Conservation (phyloP, 2,329 filamentous ascomycete genomes). For the Parasarocladium wereldwijsianum region DNA sequence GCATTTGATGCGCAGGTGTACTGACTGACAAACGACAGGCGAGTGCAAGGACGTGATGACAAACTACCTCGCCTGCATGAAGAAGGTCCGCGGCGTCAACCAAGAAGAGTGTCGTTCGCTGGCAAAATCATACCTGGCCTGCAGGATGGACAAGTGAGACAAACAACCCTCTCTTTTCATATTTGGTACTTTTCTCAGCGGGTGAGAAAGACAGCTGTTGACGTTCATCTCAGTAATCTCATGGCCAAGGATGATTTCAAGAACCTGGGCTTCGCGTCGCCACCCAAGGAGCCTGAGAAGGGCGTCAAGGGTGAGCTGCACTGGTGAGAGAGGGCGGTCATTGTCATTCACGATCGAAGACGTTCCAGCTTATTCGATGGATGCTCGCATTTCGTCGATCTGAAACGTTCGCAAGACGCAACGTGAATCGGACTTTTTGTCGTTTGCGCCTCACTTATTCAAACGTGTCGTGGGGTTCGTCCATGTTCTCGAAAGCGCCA, state of each 20-base stretch:
- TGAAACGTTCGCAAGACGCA: too few relatives aligned
- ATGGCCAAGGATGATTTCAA: conserved; percentile 95
- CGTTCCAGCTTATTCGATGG: background rate
- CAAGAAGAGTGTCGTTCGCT: conserved; percentile 71
- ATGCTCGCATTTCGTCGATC: too few relatives aligned
- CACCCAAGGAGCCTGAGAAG: conserved; percentile 15
- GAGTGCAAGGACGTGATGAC: conserved; percentile 89
- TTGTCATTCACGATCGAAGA: background rate
- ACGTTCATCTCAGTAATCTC: conserved; percentile 51
- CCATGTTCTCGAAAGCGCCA: too few relatives aligned
- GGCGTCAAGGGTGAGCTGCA: conserved; percentile 21
- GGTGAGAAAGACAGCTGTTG: background rate
- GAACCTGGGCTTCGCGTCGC: conserved; percentile 63
- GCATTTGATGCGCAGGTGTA: background rate
- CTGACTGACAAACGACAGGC: conserved; percentile 32
- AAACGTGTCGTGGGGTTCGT: too few relatives aligned
- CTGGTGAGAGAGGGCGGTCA: conserved; percentile 13
- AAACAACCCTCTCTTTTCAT: background rate
- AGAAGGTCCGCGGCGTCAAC: conserved; percentile 69
- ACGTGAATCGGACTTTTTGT: too few relatives aligned
- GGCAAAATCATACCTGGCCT: conserved; percentile 78
- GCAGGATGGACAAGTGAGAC: conserved; percentile 83
- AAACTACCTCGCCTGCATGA: conserved; percentile 75
- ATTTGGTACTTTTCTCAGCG: background rate
- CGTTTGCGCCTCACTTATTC: too few relatives aligned